These are phyloP conservation scores for Tetragonia tetragonoides DNA, from an alignment of 148 eudicot species.

Conservation along the genomic window DNA sequence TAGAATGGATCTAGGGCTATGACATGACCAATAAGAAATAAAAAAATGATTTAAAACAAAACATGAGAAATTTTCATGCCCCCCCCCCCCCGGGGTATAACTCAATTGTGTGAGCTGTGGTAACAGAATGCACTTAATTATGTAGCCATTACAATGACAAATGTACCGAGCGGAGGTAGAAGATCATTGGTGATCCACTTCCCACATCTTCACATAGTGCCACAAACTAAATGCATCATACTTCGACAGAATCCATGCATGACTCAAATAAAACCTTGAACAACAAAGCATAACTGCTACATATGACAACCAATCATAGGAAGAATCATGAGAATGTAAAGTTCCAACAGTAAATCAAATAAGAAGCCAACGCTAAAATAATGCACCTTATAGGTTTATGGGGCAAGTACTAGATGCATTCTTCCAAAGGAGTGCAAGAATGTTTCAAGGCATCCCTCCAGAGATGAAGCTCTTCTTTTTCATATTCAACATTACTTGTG, in stretches of 20 bases:
- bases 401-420: constrained; percentile 42
- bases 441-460: constrained; percentile 47
- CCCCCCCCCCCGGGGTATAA: background rate
- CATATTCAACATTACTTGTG: constrained; percentile 12
- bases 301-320: background rate
- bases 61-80: background rate
- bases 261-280: background rate
- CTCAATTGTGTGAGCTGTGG: background rate
- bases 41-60: constrained; percentile 5
- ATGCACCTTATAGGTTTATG: constrained; percentile 75
- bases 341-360: background rate
- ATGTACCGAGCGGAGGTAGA: background rate
- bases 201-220: background rate
- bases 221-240: background rate
- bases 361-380: background rate
- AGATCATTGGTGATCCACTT: background rate
- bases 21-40: background rate
- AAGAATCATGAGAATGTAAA: background rate
- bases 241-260: background rate
- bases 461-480: constrained; percentile 33
- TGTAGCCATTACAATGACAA: background rate
- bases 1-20: background rate
- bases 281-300: background rate
- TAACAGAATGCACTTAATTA: background rate
- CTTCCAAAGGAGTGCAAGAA: constrained; percentile 40